phyloP scores from a whole-genome alignment of 768 basidiomycete species.

The Pisolithus microcarpus region DNA sequence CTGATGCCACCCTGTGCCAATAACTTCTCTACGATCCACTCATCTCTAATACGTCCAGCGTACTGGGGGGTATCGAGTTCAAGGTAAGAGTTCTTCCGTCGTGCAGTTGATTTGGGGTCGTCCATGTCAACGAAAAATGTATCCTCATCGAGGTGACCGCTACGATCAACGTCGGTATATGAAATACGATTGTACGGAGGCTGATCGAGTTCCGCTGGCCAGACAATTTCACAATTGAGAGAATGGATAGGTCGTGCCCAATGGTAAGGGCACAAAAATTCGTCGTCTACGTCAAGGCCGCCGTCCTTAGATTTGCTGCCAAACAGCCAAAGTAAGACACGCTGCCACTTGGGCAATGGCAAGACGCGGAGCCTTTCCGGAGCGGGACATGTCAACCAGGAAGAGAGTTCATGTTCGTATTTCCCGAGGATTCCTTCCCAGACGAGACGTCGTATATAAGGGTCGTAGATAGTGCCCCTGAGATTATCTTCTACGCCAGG shows the following conservation, averaged over 20 bases:
- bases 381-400: constrained; percentile 66
- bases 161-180: constrained; percentile 9
- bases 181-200: constrained; percentile 31
- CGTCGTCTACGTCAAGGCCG: constrained; percentile 42
- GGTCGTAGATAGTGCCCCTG: constrained; percentile 77
- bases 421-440: constrained; percentile 73
- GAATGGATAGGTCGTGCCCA: constrained; percentile 71
- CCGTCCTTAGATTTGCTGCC: constrained; percentile 15
- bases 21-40: constrained; percentile 73
- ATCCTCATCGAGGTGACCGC: not conserved
- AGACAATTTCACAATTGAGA: constrained; percentile 78
- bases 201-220: constrained; percentile 65
- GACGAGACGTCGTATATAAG: constrained; percentile 79
- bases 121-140: not conserved
- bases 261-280: constrained; percentile 61
- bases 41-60: constrained; percentile 55
- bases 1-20: constrained; percentile 79
- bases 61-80: constrained; percentile 83
- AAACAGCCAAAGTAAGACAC: constrained; percentile 9
- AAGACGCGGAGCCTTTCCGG: constrained; percentile 2
- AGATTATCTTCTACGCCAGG: constrained; percentile 59
- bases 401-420: constrained; percentile 52
- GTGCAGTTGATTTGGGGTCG: not conserved
- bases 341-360: constrained; percentile 22
- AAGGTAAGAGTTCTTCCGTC: constrained; percentile 33